Base-by-base conservation (phyloP, 2,329 filamentous ascomycete species). In the Fusarium aywerte region DNA sequence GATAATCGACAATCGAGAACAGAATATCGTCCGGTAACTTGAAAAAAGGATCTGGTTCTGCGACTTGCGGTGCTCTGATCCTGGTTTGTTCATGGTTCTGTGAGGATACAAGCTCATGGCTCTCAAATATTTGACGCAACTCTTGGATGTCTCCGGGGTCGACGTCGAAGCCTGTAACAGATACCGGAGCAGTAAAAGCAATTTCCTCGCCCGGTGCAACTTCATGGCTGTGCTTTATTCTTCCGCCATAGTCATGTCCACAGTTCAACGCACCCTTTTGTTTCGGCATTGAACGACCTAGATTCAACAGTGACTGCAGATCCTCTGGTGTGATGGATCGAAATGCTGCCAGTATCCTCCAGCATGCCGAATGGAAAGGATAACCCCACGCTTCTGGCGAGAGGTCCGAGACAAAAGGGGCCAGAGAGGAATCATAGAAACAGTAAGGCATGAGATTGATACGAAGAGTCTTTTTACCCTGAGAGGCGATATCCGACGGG, bases 321-420 rank as follows among this genome's bases (percentile, higher is more conserved):
- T 57, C 38, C 5, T 40, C 21, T 16, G 29, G 35, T 3, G 27
- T 29, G 1, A 56, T 12, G 9, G 27, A n/a, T 1, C 36, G 27
- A 11, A 33, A 35, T 5, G 15, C 25, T 20, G n/a, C 50, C 21
- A 56, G 31, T 8, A 56, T 21, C 18, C 27, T 35, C 53, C 53
- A 56, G 23, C 44, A 56, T 4, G 53, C 29, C 0, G 53, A 42
- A 7, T 56, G 53, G 11, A 56, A 56, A 2, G 53, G 53, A 21
- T 42, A 56, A 0, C 53, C 53, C 36, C 44, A 50, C 4, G 44
- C 44, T 8, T 49, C 21, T 2, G 44, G 42, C 5, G 16, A 25
- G 9, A 21, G 3, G n/a, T 44, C 31, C 4, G 39, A 43, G 39
- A 53, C 7, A 2, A 44, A 53, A 6, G 39, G 15, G 8, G n/a